Evolutionary conservation across 1,139 yeast species (phyloP).

Genomic region (Diutina siamensis): DNA sequence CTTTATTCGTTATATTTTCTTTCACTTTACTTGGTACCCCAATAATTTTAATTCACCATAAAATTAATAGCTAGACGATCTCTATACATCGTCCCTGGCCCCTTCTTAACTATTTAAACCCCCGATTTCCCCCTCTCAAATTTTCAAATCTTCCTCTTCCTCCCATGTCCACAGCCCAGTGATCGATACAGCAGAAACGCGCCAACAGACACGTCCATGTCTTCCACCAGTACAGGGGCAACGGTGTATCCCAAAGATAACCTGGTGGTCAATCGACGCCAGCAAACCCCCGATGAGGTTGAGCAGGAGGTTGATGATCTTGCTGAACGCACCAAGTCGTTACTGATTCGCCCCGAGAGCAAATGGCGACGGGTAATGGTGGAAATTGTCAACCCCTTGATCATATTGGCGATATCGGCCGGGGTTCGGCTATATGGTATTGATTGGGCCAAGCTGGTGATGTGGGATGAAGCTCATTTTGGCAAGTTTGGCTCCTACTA

Average conservation of each 20-base stretch:
- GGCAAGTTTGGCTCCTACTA: constrained; percentile 58
- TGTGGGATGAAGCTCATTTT: constrained; percentile 97
- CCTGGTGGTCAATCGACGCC: background rate
- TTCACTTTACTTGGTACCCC: too few relatives aligned
- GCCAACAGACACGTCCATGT: background rate
- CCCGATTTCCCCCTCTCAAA: too few relatives aligned
- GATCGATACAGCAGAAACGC: too few relatives aligned
- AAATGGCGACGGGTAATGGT: constrained; percentile 6
- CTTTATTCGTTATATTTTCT: too few relatives aligned
- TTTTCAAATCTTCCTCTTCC: too few relatives aligned
- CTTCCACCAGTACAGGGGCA: background rate
- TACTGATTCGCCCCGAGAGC: constrained; percentile 8
- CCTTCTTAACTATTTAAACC: too few relatives aligned
- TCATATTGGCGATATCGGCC: constrained; percentile 47
- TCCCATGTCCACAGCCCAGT: too few relatives aligned
- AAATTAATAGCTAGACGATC: too few relatives aligned
- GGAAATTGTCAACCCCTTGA: constrained; percentile 18
- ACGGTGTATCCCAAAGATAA: background rate
- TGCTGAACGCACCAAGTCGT: constrained; percentile 9
- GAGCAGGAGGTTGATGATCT: constrained; percentile 9
- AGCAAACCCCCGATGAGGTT: background rate
- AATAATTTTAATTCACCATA: too few relatives aligned
- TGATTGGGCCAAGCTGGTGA: constrained; percentile 51
- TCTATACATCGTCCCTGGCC: too few relatives aligned
- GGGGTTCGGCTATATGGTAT: constrained; percentile 60